Percentiles rank a stretch among this genome's conserved stretches.
Conservation (phyloP, 2,329 filamentous ascomycete species). For the Cercospora canescens region DNA sequence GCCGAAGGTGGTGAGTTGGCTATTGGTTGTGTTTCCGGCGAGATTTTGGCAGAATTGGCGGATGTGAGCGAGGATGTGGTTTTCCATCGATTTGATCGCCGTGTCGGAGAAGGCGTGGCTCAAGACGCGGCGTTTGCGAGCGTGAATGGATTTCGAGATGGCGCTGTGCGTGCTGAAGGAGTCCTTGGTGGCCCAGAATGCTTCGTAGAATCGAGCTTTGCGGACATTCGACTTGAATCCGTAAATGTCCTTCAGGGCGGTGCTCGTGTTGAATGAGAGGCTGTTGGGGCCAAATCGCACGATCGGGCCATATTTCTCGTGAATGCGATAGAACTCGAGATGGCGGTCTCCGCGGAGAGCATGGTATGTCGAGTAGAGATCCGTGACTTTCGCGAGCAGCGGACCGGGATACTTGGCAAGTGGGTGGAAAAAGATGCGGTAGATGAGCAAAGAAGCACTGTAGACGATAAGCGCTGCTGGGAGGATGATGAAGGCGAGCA, state of each 20-base stretch:
- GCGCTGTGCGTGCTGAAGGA: constrained; percentile 46
- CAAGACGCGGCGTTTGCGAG: constrained; percentile 48
- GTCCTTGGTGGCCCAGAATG: constrained; percentile 46
- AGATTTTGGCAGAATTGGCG: constrained; percentile 40
- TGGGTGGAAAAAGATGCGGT: constrained; percentile 46
- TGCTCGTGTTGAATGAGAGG: constrained; percentile 73
- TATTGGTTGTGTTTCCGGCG: constrained; percentile 13
- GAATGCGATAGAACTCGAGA: constrained; percentile 51
- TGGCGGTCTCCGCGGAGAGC: constrained; percentile 32
- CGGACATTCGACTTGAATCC: constrained; percentile 49
- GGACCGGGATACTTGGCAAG: constrained; percentile 47
- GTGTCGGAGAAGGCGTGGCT: constrained; percentile 49
- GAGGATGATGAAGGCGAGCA: constrained; percentile 12
- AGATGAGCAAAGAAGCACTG: constrained; percentile 28
- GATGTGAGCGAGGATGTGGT: constrained; percentile 46
- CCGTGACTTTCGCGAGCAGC: constrained; percentile 34
- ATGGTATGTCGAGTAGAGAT: constrained; percentile 32
- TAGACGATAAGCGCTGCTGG: constrained; percentile 12
- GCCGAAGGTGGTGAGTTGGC: constrained; percentile 6
- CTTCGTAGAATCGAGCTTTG: constrained; percentile 51
- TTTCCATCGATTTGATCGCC: constrained; percentile 49
- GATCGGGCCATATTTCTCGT: constrained; percentile 67
- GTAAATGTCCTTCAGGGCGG: constrained; percentile 60
- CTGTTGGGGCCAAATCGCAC: constrained; percentile 80
- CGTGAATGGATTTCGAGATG: constrained; percentile 49